These are phyloP conservation scores for Polytrichum commune DNA, from an alignment of 225 moss, liverwort and hornwort genomes.

Conservation along the genomic window DNA sequence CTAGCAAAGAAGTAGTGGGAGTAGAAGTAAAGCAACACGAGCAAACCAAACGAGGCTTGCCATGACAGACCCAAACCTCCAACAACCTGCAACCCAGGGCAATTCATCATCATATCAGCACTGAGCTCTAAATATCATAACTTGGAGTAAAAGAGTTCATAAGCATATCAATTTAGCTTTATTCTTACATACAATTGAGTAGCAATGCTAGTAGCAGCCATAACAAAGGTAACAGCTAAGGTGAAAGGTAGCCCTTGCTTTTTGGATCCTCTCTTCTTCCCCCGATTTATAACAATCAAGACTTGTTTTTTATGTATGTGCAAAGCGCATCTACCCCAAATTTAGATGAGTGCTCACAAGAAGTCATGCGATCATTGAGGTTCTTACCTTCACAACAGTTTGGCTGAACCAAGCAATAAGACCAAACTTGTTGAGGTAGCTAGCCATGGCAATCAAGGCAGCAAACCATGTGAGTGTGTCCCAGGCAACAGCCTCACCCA, in stretches of 20 bases:
- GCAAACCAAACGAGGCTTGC: slow-evolving; percentile 92
- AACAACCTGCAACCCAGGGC: slow-evolving; percentile 51
- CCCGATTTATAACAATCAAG: too few species aligned
- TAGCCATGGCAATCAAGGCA: slow-evolving; percentile 93
- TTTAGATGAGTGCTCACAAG: too few species aligned
- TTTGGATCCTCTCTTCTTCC: too few species aligned
- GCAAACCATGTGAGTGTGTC: slow-evolving; percentile 99
- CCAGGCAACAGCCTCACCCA: slow-evolving; percentile 93
- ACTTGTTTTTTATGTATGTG: too few species aligned
- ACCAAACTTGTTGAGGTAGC: slow-evolving; percentile 93
- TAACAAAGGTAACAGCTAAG: too few species aligned
- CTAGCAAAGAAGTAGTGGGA: slow-evolving; percentile 96
- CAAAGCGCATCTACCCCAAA: too few species aligned
- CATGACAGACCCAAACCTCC: slow-evolving; percentile 86
- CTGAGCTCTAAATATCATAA: background rate
- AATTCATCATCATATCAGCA: background rate
- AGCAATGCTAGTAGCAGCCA: too few species aligned
- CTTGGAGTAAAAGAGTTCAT: too few species aligned
- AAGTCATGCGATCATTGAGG: too few species aligned
- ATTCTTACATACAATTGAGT: too few species aligned
- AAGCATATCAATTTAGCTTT: too few species aligned
- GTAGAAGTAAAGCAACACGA: slow-evolving; percentile 94
- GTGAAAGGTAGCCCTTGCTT: too few species aligned
- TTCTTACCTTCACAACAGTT: slow-evolving; percentile 71
- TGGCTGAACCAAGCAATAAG: slow-evolving; percentile 96